Evolutionary conservation across 176 grass and related monocot genomes (phyloP), one percentile per base, ranked within the genome.

Genomic region (Calamus simplicifolius): DNA sequence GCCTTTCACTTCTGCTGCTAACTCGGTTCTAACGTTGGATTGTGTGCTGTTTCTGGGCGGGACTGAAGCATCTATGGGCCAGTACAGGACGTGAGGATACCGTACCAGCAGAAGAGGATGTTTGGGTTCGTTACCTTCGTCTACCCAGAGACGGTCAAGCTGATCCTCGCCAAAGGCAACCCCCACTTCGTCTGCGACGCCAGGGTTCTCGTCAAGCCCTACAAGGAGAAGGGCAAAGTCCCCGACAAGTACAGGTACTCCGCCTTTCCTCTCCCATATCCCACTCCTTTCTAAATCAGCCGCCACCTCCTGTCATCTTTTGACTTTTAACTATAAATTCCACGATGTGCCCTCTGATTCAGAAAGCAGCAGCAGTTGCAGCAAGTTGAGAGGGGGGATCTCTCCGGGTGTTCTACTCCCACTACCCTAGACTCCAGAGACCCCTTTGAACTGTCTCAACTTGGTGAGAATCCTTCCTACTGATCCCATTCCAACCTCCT

Each of bases 101-200:
- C 90, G 7, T 81, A 89, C 63, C 90, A 95, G 73, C 76, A 86
- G 66, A 95, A 89, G 85, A 79, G 90, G 58, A 95, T 95, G 90
- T 95, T 95, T n/a, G 90, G 90, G 18, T 95, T 95, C 12, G 90
- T 95, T 62, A 95, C 90, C 70, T 95, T 95, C 70, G 70, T 81
- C n/a, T 89, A 79, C 63, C 72, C 85, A 3, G 85, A 89, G 60
- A 89, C 89, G 0, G 89, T 89, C 21, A 74, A 73, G 60, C 15
- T 75, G 12, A 95, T 95, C 48, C 59, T 95, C 16, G 65, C 72
- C 23, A 95, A 85, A 49, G 81, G 89, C 21, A 89, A 89, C 75
- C 89, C 89, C 10, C 89, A 95, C 69, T 89, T 89, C 61, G 79
- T 95, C 12, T 82, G 85, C 25, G 85, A 89, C 61, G 78, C 89